Evolutionary conservation across 108 stramenopile genomes (phyloP), one percentile per base, ranked within the genome.

Genomic region (Parmales sp.): DNA sequence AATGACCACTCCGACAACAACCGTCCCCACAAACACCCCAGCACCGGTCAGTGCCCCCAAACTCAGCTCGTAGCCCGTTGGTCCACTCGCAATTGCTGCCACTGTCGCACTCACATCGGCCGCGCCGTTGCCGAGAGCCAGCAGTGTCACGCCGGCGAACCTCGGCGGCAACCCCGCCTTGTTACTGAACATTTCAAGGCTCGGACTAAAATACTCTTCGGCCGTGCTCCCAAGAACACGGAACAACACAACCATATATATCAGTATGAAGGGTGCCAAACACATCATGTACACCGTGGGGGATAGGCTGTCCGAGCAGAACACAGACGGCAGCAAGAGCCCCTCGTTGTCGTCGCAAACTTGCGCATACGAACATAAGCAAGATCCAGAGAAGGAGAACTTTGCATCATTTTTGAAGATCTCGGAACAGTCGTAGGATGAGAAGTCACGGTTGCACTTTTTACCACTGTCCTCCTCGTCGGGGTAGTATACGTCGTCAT

Each of bases 101-200:
- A 95, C 81, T 25, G 93, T 90, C 3, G 95, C 90, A 43, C 79
- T 83, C 0, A 96, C 94, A 71, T 98, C 97, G 16, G 94, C 90
- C 7, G 97, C 94, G 13, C 97, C 97, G 82, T 98, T 98, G 22
- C 97, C 97, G 49, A 98, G 72, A 2, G 97, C 95, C 65, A 98
- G 75, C 9, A 96, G 73, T 0, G 94, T 90, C 28, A 98, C 97
- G 0, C 97, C 97, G 1, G 95, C 94, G 70, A 98, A 91, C 7
- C 95, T 87, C 0, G 94, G 93, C 2, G 95, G 88, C 29, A 98
- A 69, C 5, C 92, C 85, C 66, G 94, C 48, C 67, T 90, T 78
- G 22, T 72, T 38, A 31, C 79, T 83, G 63, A 98, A 92, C 88
- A 85, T 87, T 75, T 93, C 94, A 45, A 98, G 73, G 23, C 84